Percentiles rank a stretch among this genome's conserved stretches.
Evolutionary conservation across 495 filamentous ascomycete species (phyloP).

Genomic region (Geopyxis carbonaria): DNA sequence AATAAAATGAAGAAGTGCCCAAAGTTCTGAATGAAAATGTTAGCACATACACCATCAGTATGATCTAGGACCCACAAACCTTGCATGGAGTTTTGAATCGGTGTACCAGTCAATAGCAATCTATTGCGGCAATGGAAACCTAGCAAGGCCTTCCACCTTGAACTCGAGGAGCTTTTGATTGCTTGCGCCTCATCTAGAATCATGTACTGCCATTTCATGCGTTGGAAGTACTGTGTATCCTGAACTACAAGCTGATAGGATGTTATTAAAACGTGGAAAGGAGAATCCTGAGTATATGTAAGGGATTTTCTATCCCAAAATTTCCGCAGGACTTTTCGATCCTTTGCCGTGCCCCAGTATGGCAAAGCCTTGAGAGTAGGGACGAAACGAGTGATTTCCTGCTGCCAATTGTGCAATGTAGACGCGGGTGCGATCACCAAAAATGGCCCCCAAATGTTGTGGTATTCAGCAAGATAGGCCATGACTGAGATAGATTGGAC

Average conservation of each 20-base stretch:
- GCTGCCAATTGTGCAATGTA: slow-evolving; percentile 97
- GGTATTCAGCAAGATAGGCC: slow-evolving; percentile 91
- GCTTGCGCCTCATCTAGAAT: slow-evolving; percentile 96
- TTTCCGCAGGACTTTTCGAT: slow-evolving; percentile 89
- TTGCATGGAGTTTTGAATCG: slow-evolving; percentile 99
- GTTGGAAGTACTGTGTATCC: slow-evolving; percentile 92
- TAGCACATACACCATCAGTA: too few species aligned
- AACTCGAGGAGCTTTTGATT: slow-evolving; percentile 94
- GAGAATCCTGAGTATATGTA: slow-evolving; percentile 78
- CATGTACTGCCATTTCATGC: slow-evolving; percentile 99
- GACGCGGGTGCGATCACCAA: slow-evolving; percentile 91
- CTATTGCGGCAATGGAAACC: slow-evolving; percentile 94
- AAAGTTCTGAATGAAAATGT: slow-evolving; percentile 44
- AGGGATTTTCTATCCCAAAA: slow-evolving; percentile 98
- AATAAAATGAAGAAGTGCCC: slow-evolving; percentile 96
- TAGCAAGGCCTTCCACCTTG: slow-evolving; percentile 86
- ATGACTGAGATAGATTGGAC: slow-evolving; percentile 98
- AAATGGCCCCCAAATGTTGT: slow-evolving; percentile 98
- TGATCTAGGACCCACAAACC: slow-evolving; percentile 11
- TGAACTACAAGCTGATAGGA: slow-evolving; percentile 95
- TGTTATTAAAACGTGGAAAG: slow-evolving; percentile 90
- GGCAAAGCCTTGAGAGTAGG: slow-evolving; percentile 85
- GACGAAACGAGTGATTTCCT: slow-evolving; percentile 89
- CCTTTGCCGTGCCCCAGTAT: slow-evolving; percentile 90
- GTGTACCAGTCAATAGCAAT: slow-evolving; percentile 84